Evolutionary conservation across 2,329 filamentous ascomycete genomes (phyloP).

Genomic region (Fusarium decemcellulare): DNA sequence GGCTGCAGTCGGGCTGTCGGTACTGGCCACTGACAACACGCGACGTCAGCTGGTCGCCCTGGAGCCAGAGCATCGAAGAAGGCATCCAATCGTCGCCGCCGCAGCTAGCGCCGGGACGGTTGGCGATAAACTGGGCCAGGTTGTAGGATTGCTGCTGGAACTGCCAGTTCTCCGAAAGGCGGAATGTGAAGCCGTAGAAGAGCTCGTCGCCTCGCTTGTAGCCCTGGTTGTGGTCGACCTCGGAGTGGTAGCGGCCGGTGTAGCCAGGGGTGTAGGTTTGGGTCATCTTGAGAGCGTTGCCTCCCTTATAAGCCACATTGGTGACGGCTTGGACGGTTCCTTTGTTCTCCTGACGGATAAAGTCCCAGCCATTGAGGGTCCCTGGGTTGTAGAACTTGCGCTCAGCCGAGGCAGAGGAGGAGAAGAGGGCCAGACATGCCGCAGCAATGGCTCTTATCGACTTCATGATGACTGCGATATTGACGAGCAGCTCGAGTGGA

Average conservation of each 20-base stretch:
- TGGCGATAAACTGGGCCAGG: slow-evolving; percentile 66
- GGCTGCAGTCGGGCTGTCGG: slow-evolving; percentile 44
- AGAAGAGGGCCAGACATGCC: slow-evolving; percentile 41
- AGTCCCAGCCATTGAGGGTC: slow-evolving; percentile 58
- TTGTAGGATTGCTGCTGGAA: slow-evolving; percentile 62
- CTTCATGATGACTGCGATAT: background rate
- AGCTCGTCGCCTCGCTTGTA: slow-evolving; percentile 61
- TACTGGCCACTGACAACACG: slow-evolving; percentile 53
- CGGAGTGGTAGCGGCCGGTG: slow-evolving; percentile 63
- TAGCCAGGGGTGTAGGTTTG: slow-evolving; percentile 59
- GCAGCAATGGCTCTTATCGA: background rate
- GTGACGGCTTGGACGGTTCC: slow-evolving; percentile 59
- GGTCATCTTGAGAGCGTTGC: slow-evolving; percentile 60
- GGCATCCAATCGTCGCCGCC: slow-evolving; percentile 63
- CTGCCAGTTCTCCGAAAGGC: slow-evolving; percentile 62
- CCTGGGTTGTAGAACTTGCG: slow-evolving; percentile 59
- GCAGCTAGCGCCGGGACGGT: slow-evolving; percentile 60
- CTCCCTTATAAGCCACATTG: slow-evolving; percentile 56
- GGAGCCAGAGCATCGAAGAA: slow-evolving; percentile 62
- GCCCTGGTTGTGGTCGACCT: slow-evolving; percentile 59
- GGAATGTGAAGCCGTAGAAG: slow-evolving; percentile 67
- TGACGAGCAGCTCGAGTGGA: background rate
- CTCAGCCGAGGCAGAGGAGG: slow-evolving; percentile 47
- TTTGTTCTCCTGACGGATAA: slow-evolving; percentile 55
- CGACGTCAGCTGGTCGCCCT: slow-evolving; percentile 58